Percentiles rank a stretch among this genome's conserved stretches.
Conservation (phyloP, 106 monocot genomes). For the Dendrobium catenatum region DNA sequence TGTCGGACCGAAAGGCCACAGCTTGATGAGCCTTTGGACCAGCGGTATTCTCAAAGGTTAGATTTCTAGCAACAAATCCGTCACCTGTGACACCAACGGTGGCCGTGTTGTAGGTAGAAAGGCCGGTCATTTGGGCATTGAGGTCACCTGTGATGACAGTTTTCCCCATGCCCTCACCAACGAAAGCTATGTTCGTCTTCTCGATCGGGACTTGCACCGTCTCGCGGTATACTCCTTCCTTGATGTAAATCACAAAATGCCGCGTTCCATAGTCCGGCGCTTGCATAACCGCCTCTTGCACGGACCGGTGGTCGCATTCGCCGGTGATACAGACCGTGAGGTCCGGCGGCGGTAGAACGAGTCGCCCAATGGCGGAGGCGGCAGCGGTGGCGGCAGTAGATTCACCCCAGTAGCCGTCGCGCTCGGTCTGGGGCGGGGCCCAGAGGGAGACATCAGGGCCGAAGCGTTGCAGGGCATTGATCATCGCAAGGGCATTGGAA, state of each 20-base stretch:
- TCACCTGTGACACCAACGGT: conserved; percentile 67
- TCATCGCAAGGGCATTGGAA: conserved; percentile 45
- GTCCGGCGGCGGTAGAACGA: conserved; percentile 18
- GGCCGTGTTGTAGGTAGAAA: conserved; percentile 85
- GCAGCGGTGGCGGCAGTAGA: not conserved
- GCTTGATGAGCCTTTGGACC: conserved; percentile 78
- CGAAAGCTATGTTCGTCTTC: conserved; percentile 68
- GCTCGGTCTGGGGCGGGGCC: conserved; percentile 73
- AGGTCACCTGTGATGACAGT: conserved; percentile 73
- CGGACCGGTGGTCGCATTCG: conserved; percentile 31
- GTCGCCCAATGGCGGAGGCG: not conserved
- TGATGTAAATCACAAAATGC: conserved; percentile 56
- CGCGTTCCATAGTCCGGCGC: conserved; percentile 41
- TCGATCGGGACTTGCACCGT: conserved; percentile 64
- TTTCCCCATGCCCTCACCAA: conserved; percentile 74
- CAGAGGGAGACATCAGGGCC: conserved; percentile 33
- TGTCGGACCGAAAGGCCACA: conserved; percentile 84
- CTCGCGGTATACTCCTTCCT: conserved; percentile 68
- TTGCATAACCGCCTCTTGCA: conserved; percentile 61
- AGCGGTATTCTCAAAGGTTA: conserved; percentile 76
- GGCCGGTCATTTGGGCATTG: conserved; percentile 50
- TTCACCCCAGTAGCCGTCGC: conserved; percentile 72
- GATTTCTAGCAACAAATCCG: conserved; percentile 65
- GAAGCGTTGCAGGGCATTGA: conserved; percentile 35
- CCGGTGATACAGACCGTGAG: conserved; percentile 53